Evolutionary conservation across 371 early-diverging fungal species (phyloP), one percentile per base, ranked within the genome.

Genomic region (Mortierella sp.): DNA sequence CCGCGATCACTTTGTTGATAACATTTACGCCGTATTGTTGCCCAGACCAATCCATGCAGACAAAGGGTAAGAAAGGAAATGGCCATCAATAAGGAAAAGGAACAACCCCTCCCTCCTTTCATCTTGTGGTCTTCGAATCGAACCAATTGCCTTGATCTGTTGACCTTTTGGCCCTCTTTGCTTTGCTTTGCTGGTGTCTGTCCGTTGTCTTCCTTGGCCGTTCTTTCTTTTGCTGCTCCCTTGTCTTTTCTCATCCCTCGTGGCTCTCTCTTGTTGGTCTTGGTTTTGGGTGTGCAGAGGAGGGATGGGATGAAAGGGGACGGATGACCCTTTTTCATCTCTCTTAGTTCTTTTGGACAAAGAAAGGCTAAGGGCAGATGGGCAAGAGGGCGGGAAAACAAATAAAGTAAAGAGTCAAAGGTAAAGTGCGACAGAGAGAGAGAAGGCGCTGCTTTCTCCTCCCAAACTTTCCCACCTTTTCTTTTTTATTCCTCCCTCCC

Each of bases 311-410:
- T 14, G 48, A 16, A 11, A 14, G 1, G 38, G 38, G 27, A 58
- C n/a, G 58, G 58, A 58, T n/a, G 58, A n/a, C 58, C 58, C 27
- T 58, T 56, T 58, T n/a, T 58, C 58, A 12, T 58, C n/a, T 10
- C 55, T n/a, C 48, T 11, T 51, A 0, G 16, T 21, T 18, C 18
- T 21, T 51, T 51, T 21, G 51, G 18, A 49, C 18, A 24, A 24
- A 24, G 54, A 24, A 54, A 54, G 54, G 55, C 2, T 2, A 29
- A 29, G 18, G 35, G 32, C 60, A 29, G 60, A 29, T 32, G 35
- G 27, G 60, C 35, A 29, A 32, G 32, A 32, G 16, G 60, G 60
- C 60, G 60, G 60, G 60, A 60, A 60, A 60, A 32, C 60, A 32
- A 60, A 56, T 56, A 56, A 56, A 27, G 56, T 27, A 56, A 32